These are phyloP conservation scores for Neocatenulostroma microsporum DNA, from an alignment of 2,329 filamentous ascomycete species.

Conservation along the genomic window DNA sequence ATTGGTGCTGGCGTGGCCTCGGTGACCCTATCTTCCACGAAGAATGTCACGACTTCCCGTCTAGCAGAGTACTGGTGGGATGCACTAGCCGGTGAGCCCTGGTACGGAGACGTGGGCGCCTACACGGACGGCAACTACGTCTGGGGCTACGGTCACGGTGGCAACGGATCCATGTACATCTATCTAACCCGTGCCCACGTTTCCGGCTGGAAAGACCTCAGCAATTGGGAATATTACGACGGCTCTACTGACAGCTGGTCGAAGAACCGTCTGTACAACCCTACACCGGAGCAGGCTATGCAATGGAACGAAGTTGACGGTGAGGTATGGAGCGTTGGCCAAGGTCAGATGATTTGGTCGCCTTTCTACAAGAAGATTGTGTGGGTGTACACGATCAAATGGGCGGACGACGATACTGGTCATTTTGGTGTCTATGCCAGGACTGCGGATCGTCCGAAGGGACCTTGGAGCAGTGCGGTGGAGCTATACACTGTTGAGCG, in stretches of 20 bases:
- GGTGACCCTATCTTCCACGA: not conserved
- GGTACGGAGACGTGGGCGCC: conserved; percentile 1
- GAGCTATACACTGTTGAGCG: not conserved
- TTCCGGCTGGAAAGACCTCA: conserved; percentile 1
- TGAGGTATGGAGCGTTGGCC: not conserved
- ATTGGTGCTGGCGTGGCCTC: conserved; percentile 1
- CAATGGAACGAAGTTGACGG: not conserved
- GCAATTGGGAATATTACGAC: conserved; percentile 1
- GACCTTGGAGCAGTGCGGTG: not conserved
- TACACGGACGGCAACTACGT: conserved; percentile 4
- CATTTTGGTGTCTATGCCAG: not conserved
- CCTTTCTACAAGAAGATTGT: not conserved
- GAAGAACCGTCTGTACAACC: too few species aligned
- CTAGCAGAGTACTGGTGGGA: conserved; percentile 2
- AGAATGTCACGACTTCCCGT: not conserved
- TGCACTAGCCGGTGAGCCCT: not conserved
- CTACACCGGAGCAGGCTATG: not conserved
- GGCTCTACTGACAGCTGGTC: not conserved
- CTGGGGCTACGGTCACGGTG: conserved; percentile 1
- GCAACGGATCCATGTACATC: conserved; percentile 1
- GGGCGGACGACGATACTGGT: not conserved
- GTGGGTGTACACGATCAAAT: not conserved
- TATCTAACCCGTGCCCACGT: not conserved
- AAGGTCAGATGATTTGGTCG: conserved; percentile 1
- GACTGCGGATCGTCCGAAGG: conserved; percentile 1